Base-by-base conservation (phyloP, 306 rosid species). In the Leucaena leucocephala region DNA sequence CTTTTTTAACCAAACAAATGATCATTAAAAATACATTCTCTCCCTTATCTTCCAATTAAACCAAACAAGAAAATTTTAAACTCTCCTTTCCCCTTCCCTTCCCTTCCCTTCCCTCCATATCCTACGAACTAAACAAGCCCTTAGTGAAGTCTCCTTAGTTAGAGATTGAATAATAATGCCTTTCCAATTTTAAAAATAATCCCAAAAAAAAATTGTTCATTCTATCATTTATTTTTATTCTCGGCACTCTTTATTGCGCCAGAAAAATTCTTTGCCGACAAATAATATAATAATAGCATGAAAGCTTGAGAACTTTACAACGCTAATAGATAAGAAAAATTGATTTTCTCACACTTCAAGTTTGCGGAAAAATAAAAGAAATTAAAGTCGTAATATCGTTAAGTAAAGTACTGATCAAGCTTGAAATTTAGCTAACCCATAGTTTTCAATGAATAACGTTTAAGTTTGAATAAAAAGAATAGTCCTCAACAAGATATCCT, bases 371-470 rank as follows among this genome's bases (percentile, higher is more conserved):
- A 27, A 22, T 21, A 8, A n/a, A 67, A 39, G 13, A 21, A 27
- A 27, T 27, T 27, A 27, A 8, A 6, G 55, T 45, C 5, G 33
- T 45, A 36, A 69, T 69, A 44, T 44, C 34, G 57, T 42, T 10
- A 42, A n/a, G 52, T 22, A 22, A 21, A 9, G 36, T 68, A 43
- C 8, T 6, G 35, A 45, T 17, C 40, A 69, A 22, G 55, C 40
- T 69, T 69, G 12, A 69, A 16, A 68, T 21, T 69, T 21, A 69
- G 55, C 40, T 69, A 69, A 45, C 22, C 40, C 57, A 44, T 69
- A 45, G 57, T 45, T 69, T 44, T 69, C 57, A 69, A 44, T 43
- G 44, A 44, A 43, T 7, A 17, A 21, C 73, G 54, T 43, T 44
- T 4, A 13, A 45, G 58, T 69, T 21, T 13, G 21, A 45, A 69